Conservation (phyloP, 805 yeast genomes). For the Candida caryicola region DNA sequence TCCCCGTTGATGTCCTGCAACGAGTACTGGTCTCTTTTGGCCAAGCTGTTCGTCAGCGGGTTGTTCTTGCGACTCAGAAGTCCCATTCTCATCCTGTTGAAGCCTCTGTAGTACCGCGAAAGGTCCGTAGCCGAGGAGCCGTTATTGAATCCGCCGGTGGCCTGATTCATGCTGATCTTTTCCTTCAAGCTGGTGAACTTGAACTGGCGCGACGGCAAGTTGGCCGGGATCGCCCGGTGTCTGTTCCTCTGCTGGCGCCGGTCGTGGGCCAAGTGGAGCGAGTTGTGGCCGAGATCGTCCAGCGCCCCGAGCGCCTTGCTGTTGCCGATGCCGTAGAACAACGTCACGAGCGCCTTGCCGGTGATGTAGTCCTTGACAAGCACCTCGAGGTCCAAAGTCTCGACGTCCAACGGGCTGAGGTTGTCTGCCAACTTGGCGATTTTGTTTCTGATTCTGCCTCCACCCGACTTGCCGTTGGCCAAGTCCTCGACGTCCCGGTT, state of each 20-base stretch:
- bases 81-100: constrained; percentile 35
- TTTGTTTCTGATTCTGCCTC: constrained; percentile 30
- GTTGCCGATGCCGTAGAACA: constrained; percentile 27
- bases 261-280: constrained; percentile 1
- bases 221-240: background rate
- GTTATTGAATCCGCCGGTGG: constrained; percentile 1
- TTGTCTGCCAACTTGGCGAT: constrained; percentile 36
- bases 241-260: constrained; percentile 8
- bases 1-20: background rate
- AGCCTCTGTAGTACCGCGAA: constrained; percentile 31
- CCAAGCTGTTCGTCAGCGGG: background rate
- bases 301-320: background rate
- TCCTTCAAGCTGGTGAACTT: constrained; percentile 36
- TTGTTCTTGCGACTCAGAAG: constrained; percentile 21
- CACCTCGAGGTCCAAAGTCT: constrained; percentile 37
- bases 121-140: constrained; percentile 12
- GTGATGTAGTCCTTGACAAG: constrained; percentile 29
- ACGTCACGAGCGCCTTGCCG: constrained; percentile 32
- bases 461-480: constrained; percentile 15
- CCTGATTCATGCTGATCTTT: constrained; percentile 20
- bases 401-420: constrained; percentile 37
- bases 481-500: constrained; percentile 9
- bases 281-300: constrained; percentile 5
- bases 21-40: background rate
- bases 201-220: constrained; percentile 14